These are phyloP conservation scores for Leccinum brunneo-olivaceum DNA, from an alignment of 1,284 basidiomycete species.

Conservation along the genomic window DNA sequence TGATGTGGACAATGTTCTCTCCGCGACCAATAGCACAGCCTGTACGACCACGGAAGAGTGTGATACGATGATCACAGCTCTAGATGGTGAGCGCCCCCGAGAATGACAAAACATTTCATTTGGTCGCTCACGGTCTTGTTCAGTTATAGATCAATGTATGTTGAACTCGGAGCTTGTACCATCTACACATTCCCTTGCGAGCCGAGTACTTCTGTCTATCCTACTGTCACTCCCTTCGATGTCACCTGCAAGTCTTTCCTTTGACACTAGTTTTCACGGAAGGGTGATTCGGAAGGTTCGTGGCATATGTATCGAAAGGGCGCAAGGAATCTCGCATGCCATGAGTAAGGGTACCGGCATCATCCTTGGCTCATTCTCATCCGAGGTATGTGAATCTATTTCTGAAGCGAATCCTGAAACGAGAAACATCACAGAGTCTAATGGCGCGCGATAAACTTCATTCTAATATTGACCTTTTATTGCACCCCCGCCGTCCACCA, in stretches of 20 bases:
- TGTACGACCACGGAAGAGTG: conserved; percentile 47
- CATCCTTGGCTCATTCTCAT: conserved; percentile 36
- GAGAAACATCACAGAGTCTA: conserved; percentile 13
- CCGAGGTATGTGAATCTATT: conserved; percentile 19
- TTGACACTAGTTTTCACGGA: conserved; percentile 43
- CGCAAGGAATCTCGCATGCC: conserved; percentile 45
- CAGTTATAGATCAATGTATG: conserved; percentile 48
- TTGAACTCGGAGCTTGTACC: conserved; percentile 44
- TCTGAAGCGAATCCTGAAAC: not conserved
- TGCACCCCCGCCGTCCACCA: conserved; percentile 74
- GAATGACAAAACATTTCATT: not conserved
- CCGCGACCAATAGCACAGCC: conserved; percentile 41
- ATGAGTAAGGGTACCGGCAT: conserved; percentile 57
- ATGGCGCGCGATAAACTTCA: conserved; percentile 22
- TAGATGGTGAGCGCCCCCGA: conserved; percentile 71
- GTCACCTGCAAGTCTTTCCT: conserved; percentile 49
- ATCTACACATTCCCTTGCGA: conserved; percentile 51
- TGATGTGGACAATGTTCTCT: conserved; percentile 76
- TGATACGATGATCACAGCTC: conserved; percentile 46
- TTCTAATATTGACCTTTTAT: conserved; percentile 51
- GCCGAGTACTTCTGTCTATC: conserved; percentile 52
- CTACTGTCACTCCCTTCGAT: conserved; percentile 51
- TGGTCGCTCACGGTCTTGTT: conserved; percentile 6
- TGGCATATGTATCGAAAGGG: conserved; percentile 41
- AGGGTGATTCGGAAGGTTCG: conserved; percentile 41